Evolutionary conservation across 805 yeast genomes (phyloP).

Genomic region (Candida patagonica): DNA sequence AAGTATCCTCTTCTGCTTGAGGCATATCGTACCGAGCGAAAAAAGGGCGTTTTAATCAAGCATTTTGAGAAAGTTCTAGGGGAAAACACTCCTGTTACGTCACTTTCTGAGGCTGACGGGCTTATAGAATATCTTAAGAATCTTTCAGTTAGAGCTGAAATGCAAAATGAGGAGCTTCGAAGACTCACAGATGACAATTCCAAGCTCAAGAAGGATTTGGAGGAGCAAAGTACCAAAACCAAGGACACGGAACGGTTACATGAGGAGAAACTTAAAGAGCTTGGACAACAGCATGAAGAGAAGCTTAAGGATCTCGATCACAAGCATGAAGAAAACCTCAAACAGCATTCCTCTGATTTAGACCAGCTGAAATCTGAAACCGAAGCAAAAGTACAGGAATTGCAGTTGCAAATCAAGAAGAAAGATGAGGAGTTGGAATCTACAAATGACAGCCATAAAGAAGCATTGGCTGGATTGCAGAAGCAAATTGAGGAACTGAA

Average conservation of each 20-base stretch:
- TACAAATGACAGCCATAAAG: neutral
- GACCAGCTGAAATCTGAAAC: neutral
- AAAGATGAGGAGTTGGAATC: constrained; percentile 5
- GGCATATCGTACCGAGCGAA: constrained; percentile 78
- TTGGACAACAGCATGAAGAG: neutral
- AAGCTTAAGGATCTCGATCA: constrained; percentile 2
- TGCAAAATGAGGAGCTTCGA: constrained; percentile 60
- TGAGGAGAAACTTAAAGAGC: neutral
- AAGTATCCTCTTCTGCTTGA: constrained; percentile 75
- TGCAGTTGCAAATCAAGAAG: constrained; percentile 3
- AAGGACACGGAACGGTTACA: neutral
- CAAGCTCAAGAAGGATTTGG: constrained; percentile 5
- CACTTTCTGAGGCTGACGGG: constrained; percentile 61
- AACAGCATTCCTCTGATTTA: neutral
- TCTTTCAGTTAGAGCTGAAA: constrained; percentile 45
- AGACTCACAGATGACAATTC: constrained; percentile 27
- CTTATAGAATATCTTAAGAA: constrained; percentile 63
- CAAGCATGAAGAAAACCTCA: neutral
- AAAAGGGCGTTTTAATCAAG: constrained; percentile 48
- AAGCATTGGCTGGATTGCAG: constrained; percentile 1
- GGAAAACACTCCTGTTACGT: constrained; percentile 74
- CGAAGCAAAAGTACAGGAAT: neutral
- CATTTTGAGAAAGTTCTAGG: constrained; percentile 59
- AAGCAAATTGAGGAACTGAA: constrained; percentile 2
- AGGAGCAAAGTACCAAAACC: constrained; percentile 7